Base-by-base conservation (phyloP, 352 stramenopile genomes). In the Thalassiosira livingstoniorum region DNA sequence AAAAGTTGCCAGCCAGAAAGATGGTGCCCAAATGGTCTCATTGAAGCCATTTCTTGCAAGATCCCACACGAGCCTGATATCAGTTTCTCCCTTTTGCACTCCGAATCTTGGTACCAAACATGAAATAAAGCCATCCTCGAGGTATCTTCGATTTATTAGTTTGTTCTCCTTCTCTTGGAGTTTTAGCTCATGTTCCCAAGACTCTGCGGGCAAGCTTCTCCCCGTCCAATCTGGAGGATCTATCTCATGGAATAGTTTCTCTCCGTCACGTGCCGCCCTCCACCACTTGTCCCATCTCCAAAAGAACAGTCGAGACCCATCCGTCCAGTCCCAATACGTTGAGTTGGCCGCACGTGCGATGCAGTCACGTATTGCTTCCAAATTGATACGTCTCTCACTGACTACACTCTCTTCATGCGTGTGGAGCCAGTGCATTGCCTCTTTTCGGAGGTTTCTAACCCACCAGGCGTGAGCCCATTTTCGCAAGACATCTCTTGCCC, bases 21-120 rank as follows among this genome's bases (percentile, higher is more conserved):
- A 21, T 2, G 57, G 57, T 47, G 39, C 39, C 39, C 39, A 47
- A 23, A 10, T 32, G n/a, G 53, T 61, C 2, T 15, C 15, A 61
- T 61, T 61, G 2, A 32, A 61, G 10, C 53, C n/a, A 10, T 61
- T 31, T 18, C 53, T 32, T 31, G 27, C 32, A 25, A 10, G 21
- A 31, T 61, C n/a, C 53, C 53, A 61, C 53, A 61, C 53, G 32
- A 23, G 21, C 29, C 57, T 13, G 57, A 64, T 64, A 31, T 64
- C 57, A 7, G 15, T 18, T 18, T 7, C 7, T 7, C 39, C 39
- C 15, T 47, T 47, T 7, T 7, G 7, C 7, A 47, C 39, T 47
- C 39, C 39, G 15, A 47, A 47, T 18, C 39, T 7, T 18, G 39
- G 15, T 7, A 47, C 39, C 7, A 47, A 47, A 15, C 39, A 47